phyloP scores from a whole-genome alignment of 257 asterid genomes.

The Ligustrum vulgare region DNA sequence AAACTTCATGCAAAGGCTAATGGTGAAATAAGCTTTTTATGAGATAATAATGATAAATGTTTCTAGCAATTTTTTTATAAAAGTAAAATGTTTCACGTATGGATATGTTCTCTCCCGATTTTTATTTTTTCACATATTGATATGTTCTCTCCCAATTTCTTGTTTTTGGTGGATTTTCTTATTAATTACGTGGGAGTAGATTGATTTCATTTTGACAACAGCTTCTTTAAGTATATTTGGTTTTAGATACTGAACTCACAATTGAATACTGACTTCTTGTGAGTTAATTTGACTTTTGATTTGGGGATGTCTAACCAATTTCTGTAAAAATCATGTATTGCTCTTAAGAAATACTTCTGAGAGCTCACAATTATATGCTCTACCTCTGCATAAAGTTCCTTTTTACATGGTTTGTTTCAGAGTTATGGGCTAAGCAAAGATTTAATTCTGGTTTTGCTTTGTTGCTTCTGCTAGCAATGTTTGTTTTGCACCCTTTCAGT shows the following conservation, averaged over 20 bases:
- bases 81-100: too few species aligned
- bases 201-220: neutral
- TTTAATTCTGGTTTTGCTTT: neutral
- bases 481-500: neutral
- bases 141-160: neutral
- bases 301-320: neutral
- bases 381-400: neutral
- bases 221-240: neutral
- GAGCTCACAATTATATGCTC: neutral
- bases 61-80: neutral
- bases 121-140: neutral
- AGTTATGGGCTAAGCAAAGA: neutral
- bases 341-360: neutral
- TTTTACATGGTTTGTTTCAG: neutral
- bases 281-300: neutral
- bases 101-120: too few species aligned
- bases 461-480: neutral
- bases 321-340: neutral
- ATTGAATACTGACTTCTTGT: neutral
- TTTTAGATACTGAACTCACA: neutral
- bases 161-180: neutral
- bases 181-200: neutral
- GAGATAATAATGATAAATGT: neutral
- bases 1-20: too few species aligned
- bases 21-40: neutral